A percentile compares a stretch with the other conserved stretches of the same genome.
These are phyloP conservation scores for Hirsutella rhossiliensis DNA, from an alignment of 2,329 filamentous ascomycete genomes.

Conservation along the genomic window DNA sequence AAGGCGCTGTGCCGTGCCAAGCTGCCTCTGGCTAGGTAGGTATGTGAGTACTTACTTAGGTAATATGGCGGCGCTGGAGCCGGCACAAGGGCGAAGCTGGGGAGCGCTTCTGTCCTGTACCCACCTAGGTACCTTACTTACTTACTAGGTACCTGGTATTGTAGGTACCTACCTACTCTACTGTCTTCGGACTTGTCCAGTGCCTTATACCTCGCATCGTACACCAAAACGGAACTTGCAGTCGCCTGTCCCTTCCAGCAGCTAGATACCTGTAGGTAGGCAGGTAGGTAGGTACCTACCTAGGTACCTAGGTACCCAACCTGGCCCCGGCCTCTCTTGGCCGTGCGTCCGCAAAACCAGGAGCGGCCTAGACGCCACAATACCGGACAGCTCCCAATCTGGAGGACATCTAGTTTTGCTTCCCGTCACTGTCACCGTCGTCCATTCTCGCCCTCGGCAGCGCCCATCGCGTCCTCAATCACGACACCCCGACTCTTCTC, in stretches of 20 bases:
- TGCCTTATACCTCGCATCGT: too few relatives aligned
- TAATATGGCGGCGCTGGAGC: too few relatives aligned
- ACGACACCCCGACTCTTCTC: neutral
- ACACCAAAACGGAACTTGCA: neutral
- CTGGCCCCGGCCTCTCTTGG: neutral
- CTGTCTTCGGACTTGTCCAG: too few relatives aligned
- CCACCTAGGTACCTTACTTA: too few relatives aligned
- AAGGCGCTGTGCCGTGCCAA: too few relatives aligned
- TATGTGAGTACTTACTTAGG: too few relatives aligned
- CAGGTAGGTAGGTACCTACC: neutral
- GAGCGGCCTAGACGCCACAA: slow-evolving; percentile 1
- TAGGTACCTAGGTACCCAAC: neutral
- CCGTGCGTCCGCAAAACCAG: slow-evolving; percentile 1
- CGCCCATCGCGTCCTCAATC: neutral
- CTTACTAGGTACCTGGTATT: too few relatives aligned
- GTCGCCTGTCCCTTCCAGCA: neutral
- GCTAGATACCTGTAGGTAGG: too few relatives aligned
- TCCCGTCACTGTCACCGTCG: neutral
- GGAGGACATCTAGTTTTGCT: neutral
- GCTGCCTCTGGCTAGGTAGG: too few relatives aligned
- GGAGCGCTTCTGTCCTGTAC: too few relatives aligned
- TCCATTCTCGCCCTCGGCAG: neutral
- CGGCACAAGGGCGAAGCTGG: too few relatives aligned
- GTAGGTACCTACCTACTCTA: too few relatives aligned
- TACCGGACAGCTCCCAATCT: neutral